Evolutionary conservation across 768 basidiomycete species (phyloP), one percentile per base, ranked within the genome.

Genomic region (Trametes maxima): DNA sequence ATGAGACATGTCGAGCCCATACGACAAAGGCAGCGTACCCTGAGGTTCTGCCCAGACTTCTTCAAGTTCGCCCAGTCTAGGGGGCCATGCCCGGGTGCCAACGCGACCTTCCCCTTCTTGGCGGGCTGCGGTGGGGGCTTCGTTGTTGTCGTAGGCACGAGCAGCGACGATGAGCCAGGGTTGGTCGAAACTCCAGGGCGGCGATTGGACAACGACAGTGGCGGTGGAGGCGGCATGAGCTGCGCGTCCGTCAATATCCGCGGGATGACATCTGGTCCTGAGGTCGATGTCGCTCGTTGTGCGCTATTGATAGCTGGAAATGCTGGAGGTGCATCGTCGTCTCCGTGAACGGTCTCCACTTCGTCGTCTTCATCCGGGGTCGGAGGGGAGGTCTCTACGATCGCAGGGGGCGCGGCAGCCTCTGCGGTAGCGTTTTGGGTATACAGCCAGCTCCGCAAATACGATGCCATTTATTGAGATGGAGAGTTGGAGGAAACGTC

Each of bases 51-150:
- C 1, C 95, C 95, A 5, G 89, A 93, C 3, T 85, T 77, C 73
- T 95, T 95, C 59, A 97, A 75, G 47, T 82, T 85, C 1, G 94
- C 95, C 96, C 96, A 99, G 74, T 99, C 97, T 28, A 99, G 74
- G 11, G 94, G 86, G 63, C 92, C 90, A 73, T 89, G 90, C 6
- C 97, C 97, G 1, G 96, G 95, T 12, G 91, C 87, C 4, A 99
- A 82, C 5, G 87, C 92, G 0, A 97, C 94, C 76, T 95, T 98
- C 33, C 80, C 82, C 21, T 86, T 77, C 67, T 80, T 85, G 68
- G 86, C 89, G 6, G 76, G 70, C 13, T 81, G 77, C 60, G 82
- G 83, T 16, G 74, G 69, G 0, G 87, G 86, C 0, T 78, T 77
- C 65, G 82, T 82, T 7, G 83, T 87, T 16, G 90, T 90, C n/a